phyloP scores from a whole-genome alignment of 2,329 filamentous ascomycete genomes.

The Orbilia quercus region DNA sequence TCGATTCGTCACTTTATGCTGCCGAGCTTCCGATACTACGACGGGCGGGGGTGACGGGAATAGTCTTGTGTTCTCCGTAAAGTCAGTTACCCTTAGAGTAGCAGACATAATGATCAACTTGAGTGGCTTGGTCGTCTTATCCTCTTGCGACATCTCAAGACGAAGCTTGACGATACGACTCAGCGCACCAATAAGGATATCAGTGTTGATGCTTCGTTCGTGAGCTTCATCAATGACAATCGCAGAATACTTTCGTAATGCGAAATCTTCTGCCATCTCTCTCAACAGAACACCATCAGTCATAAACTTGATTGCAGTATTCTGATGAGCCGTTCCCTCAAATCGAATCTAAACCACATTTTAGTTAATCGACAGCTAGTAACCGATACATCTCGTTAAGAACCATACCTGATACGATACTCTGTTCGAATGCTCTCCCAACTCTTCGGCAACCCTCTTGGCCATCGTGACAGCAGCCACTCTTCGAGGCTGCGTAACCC shows the following conservation, averaged over 20 bases:
- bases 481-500: constrained; percentile 91
- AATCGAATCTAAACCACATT: constrained; percentile 77
- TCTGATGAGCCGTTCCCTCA: constrained; percentile 80
- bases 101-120: constrained; percentile 99
- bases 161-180: constrained; percentile 90
- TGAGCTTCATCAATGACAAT: constrained; percentile 97
- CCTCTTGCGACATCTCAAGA: constrained; percentile 77
- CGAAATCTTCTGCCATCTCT: constrained; percentile 89
- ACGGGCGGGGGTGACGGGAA: constrained; percentile 84
- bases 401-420: constrained; percentile 76
- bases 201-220: constrained; percentile 96
- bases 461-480: constrained; percentile 98
- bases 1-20: constrained; percentile 89
- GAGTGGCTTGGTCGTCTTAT: constrained; percentile 74
- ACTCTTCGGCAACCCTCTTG: constrained; percentile 85
- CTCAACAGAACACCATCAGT: constrained; percentile 95
- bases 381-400: constrained; percentile 30
- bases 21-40: constrained; percentile 88
- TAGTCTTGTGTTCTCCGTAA: constrained; percentile 82
- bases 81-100: constrained; percentile 88
- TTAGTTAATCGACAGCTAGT: constrained; percentile 18
- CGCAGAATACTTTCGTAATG: constrained; percentile 87
- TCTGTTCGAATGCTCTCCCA: constrained; percentile 78
- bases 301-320: constrained; percentile 98
- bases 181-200: constrained; percentile 97